Evolutionary conservation across 306 rosid species (phyloP).

Genomic region (Trifolium subterraneum): DNA sequence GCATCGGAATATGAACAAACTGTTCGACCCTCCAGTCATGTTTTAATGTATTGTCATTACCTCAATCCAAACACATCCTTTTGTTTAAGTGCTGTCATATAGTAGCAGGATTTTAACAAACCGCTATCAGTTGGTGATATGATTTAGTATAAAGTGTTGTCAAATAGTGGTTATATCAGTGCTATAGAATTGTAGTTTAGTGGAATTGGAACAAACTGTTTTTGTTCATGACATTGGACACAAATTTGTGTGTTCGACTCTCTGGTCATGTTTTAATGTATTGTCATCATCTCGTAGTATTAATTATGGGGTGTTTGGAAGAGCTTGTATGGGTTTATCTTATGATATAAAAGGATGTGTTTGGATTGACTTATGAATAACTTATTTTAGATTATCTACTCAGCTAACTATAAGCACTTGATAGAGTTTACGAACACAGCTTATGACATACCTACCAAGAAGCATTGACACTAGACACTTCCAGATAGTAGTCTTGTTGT

Average conservation of each 20-base stretch:
- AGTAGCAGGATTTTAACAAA: background rate
- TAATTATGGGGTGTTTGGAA: background rate
- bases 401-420: background rate
- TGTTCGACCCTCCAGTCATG: background rate
- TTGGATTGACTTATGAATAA: background rate
- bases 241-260: background rate
- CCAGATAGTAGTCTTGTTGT: too few species aligned
- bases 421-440: background rate
- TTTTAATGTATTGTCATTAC: background rate
- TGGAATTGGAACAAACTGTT: background rate
- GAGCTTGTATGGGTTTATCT: background rate
- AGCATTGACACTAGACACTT: too few species aligned
- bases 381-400: background rate
- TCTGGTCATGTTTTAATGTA: background rate
- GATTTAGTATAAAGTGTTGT: background rate
- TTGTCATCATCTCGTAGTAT: background rate
- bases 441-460: background rate
- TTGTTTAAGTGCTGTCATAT: too few species aligned
- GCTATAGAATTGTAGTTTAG: background rate
- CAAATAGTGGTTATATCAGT: background rate
- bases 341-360: background rate
- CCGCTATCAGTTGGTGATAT: background rate
- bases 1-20: background rate
- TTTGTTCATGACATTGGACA: background rate
- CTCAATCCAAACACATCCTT: background rate